phyloP scores from a whole-genome alignment of 495 filamentous ascomycete genomes.

The Amphirosellinia nigrospora region DNA sequence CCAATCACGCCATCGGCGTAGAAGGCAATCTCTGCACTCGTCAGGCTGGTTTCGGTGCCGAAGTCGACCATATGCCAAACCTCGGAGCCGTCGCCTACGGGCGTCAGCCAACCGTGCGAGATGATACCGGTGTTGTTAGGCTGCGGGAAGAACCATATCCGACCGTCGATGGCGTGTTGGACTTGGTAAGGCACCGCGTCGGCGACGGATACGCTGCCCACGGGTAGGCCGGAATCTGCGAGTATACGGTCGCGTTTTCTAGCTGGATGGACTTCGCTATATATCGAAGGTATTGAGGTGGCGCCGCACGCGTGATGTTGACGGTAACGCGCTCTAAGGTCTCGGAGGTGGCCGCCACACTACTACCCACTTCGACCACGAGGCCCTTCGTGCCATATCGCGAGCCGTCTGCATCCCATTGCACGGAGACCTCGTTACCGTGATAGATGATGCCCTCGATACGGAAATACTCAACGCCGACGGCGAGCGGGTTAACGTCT shows the following conservation, averaged over 20 bases:
- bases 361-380: slow-evolving; percentile 34
- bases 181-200: slow-evolving; percentile 30
- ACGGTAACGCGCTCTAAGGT: slow-evolving; percentile 13
- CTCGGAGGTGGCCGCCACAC: background rate
- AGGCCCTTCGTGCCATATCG: slow-evolving; percentile 37
- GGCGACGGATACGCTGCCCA: slow-evolving; percentile 35
- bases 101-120: slow-evolving; percentile 18
- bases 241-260: slow-evolving; percentile 6
- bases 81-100: slow-evolving; percentile 10
- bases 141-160: slow-evolving; percentile 17
- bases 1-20: slow-evolving; percentile 2
- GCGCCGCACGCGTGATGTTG: slow-evolving; percentile 26
- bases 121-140: slow-evolving; percentile 6
- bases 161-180: slow-evolving; percentile 39
- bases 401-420: slow-evolving; percentile 37
- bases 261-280: slow-evolving; percentile 38
- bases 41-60: slow-evolving; percentile 27
- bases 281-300: slow-evolving; percentile 26
- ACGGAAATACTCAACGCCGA: slow-evolving; percentile 39
- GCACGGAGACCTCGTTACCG: slow-evolving; percentile 39
- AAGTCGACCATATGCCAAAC: slow-evolving; percentile 34
- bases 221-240: slow-evolving; percentile 23
- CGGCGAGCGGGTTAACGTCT: slow-evolving; percentile 40
- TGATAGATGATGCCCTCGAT: slow-evolving; percentile 41
- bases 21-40: slow-evolving; percentile 30